Base-by-base conservation (phyloP, 2,329 filamentous ascomycete genomes). In the Rhinocladiella similis region DNA sequence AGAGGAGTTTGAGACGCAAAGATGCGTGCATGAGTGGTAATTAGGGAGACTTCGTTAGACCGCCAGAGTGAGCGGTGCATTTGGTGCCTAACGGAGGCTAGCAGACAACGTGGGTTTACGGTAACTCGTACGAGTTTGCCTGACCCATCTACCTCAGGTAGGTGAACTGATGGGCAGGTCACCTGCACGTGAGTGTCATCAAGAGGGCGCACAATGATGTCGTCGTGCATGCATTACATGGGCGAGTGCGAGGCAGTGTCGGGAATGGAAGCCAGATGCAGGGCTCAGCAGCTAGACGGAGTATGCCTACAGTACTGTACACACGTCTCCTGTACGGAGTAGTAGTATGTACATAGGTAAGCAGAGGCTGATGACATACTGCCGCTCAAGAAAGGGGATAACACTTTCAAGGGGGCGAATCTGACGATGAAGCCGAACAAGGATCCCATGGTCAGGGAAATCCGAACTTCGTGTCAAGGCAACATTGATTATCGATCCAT, bases 171-270 rank as follows among this genome's bases (percentile, higher is more conserved):
- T n/a, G n/a, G 7, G n/a, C 18, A 6, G 4, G n/a, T 19, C 38
- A 41, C n/a, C 43, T 36, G 43, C 54, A 56, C 54, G 54, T 56
- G 54, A 56, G 29, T 3, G 29, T 33, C 29, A 33, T 4, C 29
- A 33, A 33, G 54, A 38, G n/a, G n/a, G 47, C 25, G 54, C 48
- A 52, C 54, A 38, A 56, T 56, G 54, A 56, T 56, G 54, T 56
- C 54, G 54, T 48, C 39, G 43, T 38, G 18, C 49, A 25, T 25
- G 38, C n/a, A n/a, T n/a, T n/a, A n/a, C n/a, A n/a, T n/a, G n/a
- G n/a, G 20, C 4, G n/a, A 25, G 19, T 27, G 4, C 43, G 25
- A 46, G 43, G 43, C 43, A 16, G 43, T 46, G 43, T 46, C 43
- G 22, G 20, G 29, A 27, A 20, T 25, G 14, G n/a, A 25, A 10